These are phyloP conservation scores for Vaucheria bursata DNA, from an alignment of 352 stramenopile species.

Conservation along the genomic window DNA sequence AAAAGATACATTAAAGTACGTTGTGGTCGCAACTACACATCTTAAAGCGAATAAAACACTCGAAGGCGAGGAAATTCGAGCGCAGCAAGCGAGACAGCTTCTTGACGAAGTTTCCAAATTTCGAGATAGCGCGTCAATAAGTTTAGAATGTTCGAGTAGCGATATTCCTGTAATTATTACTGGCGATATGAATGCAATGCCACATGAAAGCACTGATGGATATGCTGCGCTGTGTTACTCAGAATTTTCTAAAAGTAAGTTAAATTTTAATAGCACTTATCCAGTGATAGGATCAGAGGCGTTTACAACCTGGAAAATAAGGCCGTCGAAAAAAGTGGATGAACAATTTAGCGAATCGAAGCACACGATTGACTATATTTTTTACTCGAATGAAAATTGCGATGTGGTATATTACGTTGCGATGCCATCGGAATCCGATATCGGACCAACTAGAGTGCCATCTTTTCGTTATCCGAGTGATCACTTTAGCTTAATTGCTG, in stretches of 20 bases:
- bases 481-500: conserved; percentile 18
- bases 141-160: neutral
- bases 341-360: neutral
- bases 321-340: neutral
- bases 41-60: conserved; percentile 2
- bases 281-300: neutral
- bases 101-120: conserved; percentile 3
- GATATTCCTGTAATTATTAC: conserved; percentile 1
- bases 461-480: conserved; percentile 12
- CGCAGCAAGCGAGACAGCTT: conserved; percentile 1
- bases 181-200: conserved; percentile 4
- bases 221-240: conserved; percentile 4
- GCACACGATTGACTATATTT: conserved; percentile 9
- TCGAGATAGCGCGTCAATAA: neutral
- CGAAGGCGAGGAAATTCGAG: neutral
- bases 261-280: neutral
- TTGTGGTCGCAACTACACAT: conserved; percentile 8
- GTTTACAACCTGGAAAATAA: conserved; percentile 10
- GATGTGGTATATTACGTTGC: neutral
- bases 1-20: neutral
- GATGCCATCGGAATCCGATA: neutral
- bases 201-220: neutral
- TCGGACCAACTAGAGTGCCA: neutral
- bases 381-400: neutral
- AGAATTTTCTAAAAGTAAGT: neutral